These are phyloP conservation scores for Salix udensis DNA, from an alignment of 345 rosid species.

Conservation along the genomic window DNA sequence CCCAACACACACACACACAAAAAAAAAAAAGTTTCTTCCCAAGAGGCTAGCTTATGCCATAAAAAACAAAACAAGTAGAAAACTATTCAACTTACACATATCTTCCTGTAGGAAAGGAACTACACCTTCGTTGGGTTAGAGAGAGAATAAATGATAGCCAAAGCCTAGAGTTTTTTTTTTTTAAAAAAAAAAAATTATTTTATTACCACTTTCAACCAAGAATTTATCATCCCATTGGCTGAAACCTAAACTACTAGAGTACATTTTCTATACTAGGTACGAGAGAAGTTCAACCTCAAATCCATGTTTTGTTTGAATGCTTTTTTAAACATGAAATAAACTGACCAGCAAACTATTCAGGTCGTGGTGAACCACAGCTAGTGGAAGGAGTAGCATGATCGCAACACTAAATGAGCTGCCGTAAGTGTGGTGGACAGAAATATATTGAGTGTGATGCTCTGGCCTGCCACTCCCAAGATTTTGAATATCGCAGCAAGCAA, in stretches of 20 bases:
- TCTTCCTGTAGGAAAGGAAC: too few relatives aligned
- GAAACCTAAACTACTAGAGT: not conserved
- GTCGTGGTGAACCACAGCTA: not conserved
- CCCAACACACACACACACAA: too few relatives aligned
- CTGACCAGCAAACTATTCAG: not conserved
- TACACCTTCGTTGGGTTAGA: not conserved
- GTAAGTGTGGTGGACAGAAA: not conserved
- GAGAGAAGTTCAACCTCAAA: not conserved
- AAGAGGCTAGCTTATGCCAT: too few relatives aligned
- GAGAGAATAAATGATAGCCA: not conserved
- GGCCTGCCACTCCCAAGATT: not conserved
- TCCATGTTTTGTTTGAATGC: not conserved
- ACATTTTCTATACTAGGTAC: not conserved
- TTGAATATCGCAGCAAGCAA: not conserved
- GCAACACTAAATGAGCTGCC: not conserved
- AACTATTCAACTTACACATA: too few relatives aligned
- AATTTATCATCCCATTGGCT: not conserved
- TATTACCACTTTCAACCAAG: not conserved
- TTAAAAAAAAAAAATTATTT: too few relatives aligned
- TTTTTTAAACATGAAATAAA: not conserved
- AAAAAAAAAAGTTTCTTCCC: too few relatives aligned
- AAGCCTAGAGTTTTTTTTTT: not conserved
- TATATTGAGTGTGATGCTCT: not conserved
- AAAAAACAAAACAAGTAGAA: too few relatives aligned
- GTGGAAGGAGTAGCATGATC: not conserved